A percentile compares a stretch with the other conserved stretches of the same genome.
phyloP scores from a whole-genome alignment of 1,284 basidiomycete genomes.

The Peniophora sp. region DNA sequence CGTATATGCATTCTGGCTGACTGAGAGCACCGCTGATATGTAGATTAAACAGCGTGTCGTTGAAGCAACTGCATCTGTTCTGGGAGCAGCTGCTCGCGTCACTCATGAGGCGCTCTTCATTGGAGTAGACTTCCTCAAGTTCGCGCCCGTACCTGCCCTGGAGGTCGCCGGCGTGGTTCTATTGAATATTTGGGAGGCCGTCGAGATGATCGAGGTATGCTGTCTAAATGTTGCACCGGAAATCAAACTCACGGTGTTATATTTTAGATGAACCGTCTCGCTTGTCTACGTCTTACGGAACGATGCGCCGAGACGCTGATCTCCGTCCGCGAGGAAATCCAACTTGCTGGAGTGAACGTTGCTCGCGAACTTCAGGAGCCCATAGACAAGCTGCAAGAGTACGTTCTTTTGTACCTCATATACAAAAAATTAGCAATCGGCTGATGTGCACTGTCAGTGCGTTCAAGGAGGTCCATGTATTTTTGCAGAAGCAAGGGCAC shows the following conservation, averaged over 20 bases:
- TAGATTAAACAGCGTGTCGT: conserved; percentile 20
- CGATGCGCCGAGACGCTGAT: conserved; percentile 44
- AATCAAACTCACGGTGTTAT: background rate
- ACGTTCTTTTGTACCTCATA: conserved; percentile 13
- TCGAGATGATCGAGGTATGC: conserved; percentile 54
- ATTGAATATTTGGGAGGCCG: conserved; percentile 53
- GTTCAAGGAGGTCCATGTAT: conserved; percentile 37
- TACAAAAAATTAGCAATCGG: background rate
- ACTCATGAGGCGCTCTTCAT: conserved; percentile 39
- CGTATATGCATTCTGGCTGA: no score
- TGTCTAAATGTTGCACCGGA: conserved; percentile 1
- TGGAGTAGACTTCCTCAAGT: conserved; percentile 40
- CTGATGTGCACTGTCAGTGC: conserved; percentile 6
- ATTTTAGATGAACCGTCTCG: conserved; percentile 44
- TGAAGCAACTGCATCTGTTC: conserved; percentile 33
- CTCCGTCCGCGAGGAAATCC: conserved; percentile 36
- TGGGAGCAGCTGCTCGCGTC: conserved; percentile 34
- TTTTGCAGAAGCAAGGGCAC: conserved; percentile 52
- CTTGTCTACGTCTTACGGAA: conserved; percentile 41
- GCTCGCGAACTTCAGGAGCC: conserved; percentile 28
- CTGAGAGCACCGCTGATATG: no score
- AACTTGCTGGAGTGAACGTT: conserved; percentile 29
- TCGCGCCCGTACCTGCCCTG: conserved; percentile 51
- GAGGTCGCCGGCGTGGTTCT: conserved; percentile 42
- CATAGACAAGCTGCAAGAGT: conserved; percentile 43